Evolutionary conservation across 2,329 filamentous ascomycete species (phyloP).

Genomic region (Hypoxylon sp.): DNA sequence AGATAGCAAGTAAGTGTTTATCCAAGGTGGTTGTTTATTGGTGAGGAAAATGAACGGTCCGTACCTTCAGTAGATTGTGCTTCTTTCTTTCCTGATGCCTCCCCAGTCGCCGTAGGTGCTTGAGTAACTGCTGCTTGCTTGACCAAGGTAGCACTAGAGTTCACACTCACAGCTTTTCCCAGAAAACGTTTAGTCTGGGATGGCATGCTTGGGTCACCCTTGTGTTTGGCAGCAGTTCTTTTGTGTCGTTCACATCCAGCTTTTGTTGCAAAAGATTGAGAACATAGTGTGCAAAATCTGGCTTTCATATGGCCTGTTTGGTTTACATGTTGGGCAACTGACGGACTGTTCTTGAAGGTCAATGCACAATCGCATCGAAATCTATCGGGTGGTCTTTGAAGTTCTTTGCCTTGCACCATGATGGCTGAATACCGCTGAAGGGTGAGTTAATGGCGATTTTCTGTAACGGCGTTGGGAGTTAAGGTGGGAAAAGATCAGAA

Average conservation of each 20-base stretch:
- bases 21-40: not conserved
- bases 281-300: conserved; percentile 22
- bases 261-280: conserved; percentile 6
- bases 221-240: conserved; percentile 17
- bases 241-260: conserved; percentile 13
- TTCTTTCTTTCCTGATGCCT: conserved; percentile 2
- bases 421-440: not conserved
- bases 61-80: conserved; percentile 8
- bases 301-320: conserved; percentile 29
- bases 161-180: conserved; percentile 1
- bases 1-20: not conserved
- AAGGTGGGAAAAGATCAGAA: too few relatives aligned
- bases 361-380: conserved; percentile 25
- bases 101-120: not conserved
- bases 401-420: conserved; percentile 15
- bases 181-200: not conserved
- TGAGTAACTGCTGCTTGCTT: not conserved
- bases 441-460: too few relatives aligned
- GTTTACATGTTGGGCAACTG: conserved; percentile 15
- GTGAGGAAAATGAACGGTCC: not conserved
- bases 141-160: not conserved
- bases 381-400: too few relatives aligned
- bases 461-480: too few relatives aligned
- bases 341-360: conserved; percentile 6
- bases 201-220: not conserved